phyloP scores from a whole-genome alignment of 768 basidiomycete species.

The Tylopilus sp. region DNA sequence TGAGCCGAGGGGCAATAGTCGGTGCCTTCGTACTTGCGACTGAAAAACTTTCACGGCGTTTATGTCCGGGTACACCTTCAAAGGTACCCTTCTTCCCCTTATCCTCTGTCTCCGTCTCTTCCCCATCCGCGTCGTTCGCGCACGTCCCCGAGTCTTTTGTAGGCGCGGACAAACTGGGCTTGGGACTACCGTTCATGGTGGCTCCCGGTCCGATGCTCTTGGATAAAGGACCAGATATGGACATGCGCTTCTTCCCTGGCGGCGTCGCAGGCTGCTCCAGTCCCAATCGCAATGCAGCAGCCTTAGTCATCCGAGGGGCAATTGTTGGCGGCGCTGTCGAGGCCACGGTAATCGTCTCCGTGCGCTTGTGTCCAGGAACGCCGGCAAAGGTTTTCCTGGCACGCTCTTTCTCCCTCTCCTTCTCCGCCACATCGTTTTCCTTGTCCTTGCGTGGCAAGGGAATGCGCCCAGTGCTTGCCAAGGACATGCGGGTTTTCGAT shows the following conservation, averaged over 20 bases:
- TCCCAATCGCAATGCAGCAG: conserved; percentile 67
- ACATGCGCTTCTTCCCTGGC: conserved; percentile 38
- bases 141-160: conserved; percentile 13
- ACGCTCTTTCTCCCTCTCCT: conserved; percentile 57
- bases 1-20: conserved; percentile 41
- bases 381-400: conserved; percentile 65
- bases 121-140: conserved; percentile 28
- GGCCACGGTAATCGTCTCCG: conserved; percentile 64
- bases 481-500: conserved; percentile 28
- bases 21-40: conserved; percentile 55
- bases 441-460: conserved; percentile 29
- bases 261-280: conserved; percentile 38
- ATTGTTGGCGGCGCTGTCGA: conserved; percentile 70
- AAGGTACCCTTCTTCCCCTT: conserved; percentile 47
- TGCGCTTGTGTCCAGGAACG: conserved; percentile 80
- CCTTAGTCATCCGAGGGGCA: conserved; percentile 72
- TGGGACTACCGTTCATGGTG: conserved; percentile 4
- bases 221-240: conserved; percentile 23
- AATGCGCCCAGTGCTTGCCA: conserved; percentile 32
- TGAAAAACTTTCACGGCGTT: conserved; percentile 68
- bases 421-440: conserved; percentile 39
- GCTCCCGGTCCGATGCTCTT: conserved; percentile 6
- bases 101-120: conserved; percentile 26
- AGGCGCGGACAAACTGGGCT: conserved; percentile 8
- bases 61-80: conserved; percentile 83